Evolutionary conservation across 164 flowering plant species (phyloP).

Genomic region (Vitis vinifera): DNA sequence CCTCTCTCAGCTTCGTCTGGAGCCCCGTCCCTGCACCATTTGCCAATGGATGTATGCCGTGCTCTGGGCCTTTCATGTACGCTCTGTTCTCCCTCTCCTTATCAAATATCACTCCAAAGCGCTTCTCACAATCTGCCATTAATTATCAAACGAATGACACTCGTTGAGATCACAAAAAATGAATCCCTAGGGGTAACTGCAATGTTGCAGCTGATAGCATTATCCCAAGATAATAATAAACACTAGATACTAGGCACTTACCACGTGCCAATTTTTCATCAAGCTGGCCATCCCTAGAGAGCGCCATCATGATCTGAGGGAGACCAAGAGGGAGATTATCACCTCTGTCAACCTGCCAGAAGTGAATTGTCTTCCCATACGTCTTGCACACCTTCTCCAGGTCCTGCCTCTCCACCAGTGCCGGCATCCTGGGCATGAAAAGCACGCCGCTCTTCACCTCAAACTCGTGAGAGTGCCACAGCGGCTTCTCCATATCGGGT

Average conservation of each 20-base stretch:
- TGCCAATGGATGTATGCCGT: conserved; percentile 80
- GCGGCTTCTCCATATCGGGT: conserved; percentile 75
- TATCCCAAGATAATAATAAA: background rate
- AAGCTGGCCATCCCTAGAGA: conserved; percentile 81
- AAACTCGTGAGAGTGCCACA: conserved; percentile 93
- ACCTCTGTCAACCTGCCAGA: conserved; percentile 89
- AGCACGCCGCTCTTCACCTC: conserved; percentile 86
- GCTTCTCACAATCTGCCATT: conserved; percentile 54
- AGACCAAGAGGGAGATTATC: conserved; percentile 72
- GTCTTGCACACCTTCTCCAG: conserved; percentile 72
- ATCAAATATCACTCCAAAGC: conserved; percentile 36
- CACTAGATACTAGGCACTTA: conserved; percentile 5
- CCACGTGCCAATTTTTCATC: conserved; percentile 40
- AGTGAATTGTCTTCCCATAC: conserved; percentile 78
- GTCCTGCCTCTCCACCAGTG: conserved; percentile 58
- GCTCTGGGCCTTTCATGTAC: conserved; percentile 67
- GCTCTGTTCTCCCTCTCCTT: conserved; percentile 68
- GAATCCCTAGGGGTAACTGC: no score
- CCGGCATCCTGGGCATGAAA: conserved; percentile 81
- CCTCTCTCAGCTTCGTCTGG: conserved; percentile 58
- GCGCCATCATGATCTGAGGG: conserved; percentile 78
- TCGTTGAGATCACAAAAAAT: no score
- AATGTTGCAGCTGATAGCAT: no score
- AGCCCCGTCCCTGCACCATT: conserved; percentile 71
- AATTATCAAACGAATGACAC: background rate